These are phyloP conservation scores for Eragrostis curvula DNA, from an alignment of 176 grass and related monocot species.

Conservation along the genomic window DNA sequence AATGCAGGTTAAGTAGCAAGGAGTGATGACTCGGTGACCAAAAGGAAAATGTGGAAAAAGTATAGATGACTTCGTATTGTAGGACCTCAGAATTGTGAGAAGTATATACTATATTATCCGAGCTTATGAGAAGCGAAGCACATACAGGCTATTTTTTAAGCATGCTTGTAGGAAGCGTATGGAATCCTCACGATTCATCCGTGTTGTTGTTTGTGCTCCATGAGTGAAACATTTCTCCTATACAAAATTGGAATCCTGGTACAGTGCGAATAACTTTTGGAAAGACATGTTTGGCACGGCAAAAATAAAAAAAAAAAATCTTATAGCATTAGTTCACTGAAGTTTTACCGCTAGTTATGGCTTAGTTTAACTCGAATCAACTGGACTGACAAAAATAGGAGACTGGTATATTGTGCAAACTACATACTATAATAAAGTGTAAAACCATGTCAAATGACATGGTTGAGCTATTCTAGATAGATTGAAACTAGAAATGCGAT, in stretches of 20 bases:
- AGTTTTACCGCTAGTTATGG: slow-evolving; percentile 11
- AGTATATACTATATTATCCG: background rate
- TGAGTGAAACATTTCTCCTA: slow-evolving; percentile 15
- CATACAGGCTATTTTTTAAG: background rate
- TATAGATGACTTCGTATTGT: background rate
- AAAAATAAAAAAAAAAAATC: background rate
- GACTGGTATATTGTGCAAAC: background rate
- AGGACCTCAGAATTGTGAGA: background rate
- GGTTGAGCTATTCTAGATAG: too few species aligned
- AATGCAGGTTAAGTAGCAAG: slow-evolving; percentile 11
- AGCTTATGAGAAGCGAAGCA: background rate
- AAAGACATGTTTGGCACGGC: background rate
- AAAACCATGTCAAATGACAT: too few species aligned
- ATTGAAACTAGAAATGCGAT: too few species aligned
- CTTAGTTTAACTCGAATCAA: slow-evolving; percentile 13
- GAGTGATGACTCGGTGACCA: background rate
- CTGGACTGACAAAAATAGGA: background rate
- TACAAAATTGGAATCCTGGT: slow-evolving; percentile 17
- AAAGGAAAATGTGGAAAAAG: background rate
- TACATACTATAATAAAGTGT: background rate
- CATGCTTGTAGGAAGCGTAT: slow-evolving; percentile 4
- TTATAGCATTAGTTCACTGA: background rate
- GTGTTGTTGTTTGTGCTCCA: background rate
- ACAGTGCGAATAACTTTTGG: background rate
- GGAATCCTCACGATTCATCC: background rate